These are phyloP conservation scores for Mikania micrantha DNA, from an alignment of 129 eudicot species.

Conservation along the genomic window DNA sequence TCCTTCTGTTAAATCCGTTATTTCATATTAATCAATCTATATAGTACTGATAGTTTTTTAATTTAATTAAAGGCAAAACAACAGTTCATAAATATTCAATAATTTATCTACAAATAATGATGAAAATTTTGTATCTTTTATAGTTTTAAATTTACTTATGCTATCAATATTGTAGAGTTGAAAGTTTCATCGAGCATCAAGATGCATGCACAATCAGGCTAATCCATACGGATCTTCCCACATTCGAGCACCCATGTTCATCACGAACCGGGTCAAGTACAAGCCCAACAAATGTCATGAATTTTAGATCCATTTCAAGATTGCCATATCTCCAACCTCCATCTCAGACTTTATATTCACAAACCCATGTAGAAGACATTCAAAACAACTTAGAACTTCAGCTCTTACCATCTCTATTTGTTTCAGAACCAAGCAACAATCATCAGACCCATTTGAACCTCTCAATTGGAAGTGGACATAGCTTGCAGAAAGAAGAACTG, in stretches of 20 bases:
- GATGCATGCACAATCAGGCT: constrained; percentile 43
- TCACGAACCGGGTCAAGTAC: constrained; percentile 46
- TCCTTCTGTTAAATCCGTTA: background rate
- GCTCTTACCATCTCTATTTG: constrained; percentile 36
- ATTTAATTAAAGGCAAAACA: background rate
- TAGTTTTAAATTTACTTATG: background rate
- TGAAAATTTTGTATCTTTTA: background rate
- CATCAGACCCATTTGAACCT: constrained; percentile 42
- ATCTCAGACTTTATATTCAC: constrained; percentile 1
- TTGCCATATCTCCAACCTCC: constrained; percentile 18
- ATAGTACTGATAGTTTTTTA: no score
- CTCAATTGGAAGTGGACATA: constrained; percentile 42
- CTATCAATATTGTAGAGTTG: constrained; percentile 46
- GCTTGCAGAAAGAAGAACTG: constrained; percentile 25
- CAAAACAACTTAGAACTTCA: constrained; percentile 52
- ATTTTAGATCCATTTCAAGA: constrained; percentile 22
- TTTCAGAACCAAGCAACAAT: constrained; percentile 8
- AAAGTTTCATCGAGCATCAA: constrained; percentile 70
- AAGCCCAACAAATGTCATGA: constrained; percentile 45
- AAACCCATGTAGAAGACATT: constrained; percentile 8
- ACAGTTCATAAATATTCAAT: background rate
- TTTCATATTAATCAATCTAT: no score
- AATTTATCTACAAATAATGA: background rate
- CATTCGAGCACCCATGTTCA: constrained; percentile 36
- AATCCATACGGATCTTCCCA: constrained; percentile 27